Evolutionary conservation across 306 rosid species (phyloP), one percentile per base, ranked within the genome.

Genomic region (Cicer pinnatifidum): DNA sequence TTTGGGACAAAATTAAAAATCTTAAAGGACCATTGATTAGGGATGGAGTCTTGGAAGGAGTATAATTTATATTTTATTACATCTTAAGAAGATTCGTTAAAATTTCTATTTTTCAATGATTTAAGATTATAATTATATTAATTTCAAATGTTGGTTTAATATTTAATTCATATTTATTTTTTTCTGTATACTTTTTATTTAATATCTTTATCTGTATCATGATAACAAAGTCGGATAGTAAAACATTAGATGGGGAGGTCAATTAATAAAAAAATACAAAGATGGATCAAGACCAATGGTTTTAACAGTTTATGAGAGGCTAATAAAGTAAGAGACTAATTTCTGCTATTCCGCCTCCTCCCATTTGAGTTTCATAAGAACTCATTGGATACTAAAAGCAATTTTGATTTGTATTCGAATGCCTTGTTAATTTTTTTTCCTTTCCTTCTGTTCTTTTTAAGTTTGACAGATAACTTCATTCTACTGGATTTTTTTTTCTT

Each of bases 401-500:
- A 9, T 6, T 28, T 76, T 71, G 73, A 35, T 62, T 75, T 61
- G 71, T 60, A 35, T 44, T 78, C 65, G 59, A 58, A 16, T 37
- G 33, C 20, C 53, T 72, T 17, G 13, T 57, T n/a, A 10, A 2
- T 37, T 45, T 9, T 37, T 65, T 58, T 73, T 73, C n/a, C 54
- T 74, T 73, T 74, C 70, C 28, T 80, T 43, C 13, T 70, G 57
- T 76, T 81, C 50, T 35, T 66, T 48, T 6, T 20, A 63, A 8
- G 51, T 46, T 44, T 64, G 41, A 54, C 23, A 23, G 19, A 28
- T 15, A 28, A 48, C 40, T 23, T 11, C 7, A 15, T 60, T 37
- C 9, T 15, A 10, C 16, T 43, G 33, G 76, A 60, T 48, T 47
- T 48, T 38, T 20, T 78, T 20, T 75, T 74, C 61, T 69, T 71